Evolutionary conservation across 306 rosid species (phyloP).

Genomic region (Trifolium fragiferum): DNA sequence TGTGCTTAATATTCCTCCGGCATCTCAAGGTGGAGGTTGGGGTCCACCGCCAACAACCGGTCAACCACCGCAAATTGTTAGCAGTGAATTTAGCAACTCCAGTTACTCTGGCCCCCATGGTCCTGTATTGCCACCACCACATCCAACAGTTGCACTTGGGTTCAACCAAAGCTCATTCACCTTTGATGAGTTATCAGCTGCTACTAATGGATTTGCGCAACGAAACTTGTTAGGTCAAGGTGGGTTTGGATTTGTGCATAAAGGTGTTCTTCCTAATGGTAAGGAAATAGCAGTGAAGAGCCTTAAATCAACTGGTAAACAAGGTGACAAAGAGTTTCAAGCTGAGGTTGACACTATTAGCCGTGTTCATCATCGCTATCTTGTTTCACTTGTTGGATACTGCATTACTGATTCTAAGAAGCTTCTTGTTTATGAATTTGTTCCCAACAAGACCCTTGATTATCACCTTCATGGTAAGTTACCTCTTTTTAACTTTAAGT

Average conservation of each 20-base stretch:
- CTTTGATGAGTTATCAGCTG: slow-evolving; percentile 63
- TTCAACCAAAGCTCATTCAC: slow-evolving; percentile 75
- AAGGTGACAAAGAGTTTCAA: slow-evolving; percentile 79
- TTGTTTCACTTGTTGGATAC: slow-evolving; percentile 88
- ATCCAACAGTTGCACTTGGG: slow-evolving; percentile 70
- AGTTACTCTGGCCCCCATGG: slow-evolving; percentile 64
- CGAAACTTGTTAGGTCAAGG: slow-evolving; percentile 74
- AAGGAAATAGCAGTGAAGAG: slow-evolving; percentile 88
- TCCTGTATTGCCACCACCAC: slow-evolving; percentile 73
- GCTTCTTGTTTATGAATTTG: slow-evolving; percentile 75
- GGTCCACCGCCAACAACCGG: background rate
- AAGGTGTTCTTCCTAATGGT: slow-evolving; percentile 84
- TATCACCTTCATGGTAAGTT: slow-evolving; percentile 77
- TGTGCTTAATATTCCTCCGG: slow-evolving; percentile 46
- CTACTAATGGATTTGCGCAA: slow-evolving; percentile 64
- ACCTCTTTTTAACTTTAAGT: background rate
- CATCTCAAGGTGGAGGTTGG: slow-evolving; percentile 43
- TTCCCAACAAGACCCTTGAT: slow-evolving; percentile 82
- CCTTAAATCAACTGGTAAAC: slow-evolving; percentile 65
- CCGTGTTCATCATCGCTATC: slow-evolving; percentile 92
- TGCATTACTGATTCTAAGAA: slow-evolving; percentile 56
- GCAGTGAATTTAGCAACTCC: slow-evolving; percentile 56
- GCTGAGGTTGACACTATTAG: slow-evolving; percentile 88
- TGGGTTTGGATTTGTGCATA: slow-evolving; percentile 84
- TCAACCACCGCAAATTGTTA: background rate